Percentiles rank a stretch among this genome's conserved stretches.
Conservation (phyloP, 1,139 yeast genomes). For the Yamadazyma aaseri region DNA sequence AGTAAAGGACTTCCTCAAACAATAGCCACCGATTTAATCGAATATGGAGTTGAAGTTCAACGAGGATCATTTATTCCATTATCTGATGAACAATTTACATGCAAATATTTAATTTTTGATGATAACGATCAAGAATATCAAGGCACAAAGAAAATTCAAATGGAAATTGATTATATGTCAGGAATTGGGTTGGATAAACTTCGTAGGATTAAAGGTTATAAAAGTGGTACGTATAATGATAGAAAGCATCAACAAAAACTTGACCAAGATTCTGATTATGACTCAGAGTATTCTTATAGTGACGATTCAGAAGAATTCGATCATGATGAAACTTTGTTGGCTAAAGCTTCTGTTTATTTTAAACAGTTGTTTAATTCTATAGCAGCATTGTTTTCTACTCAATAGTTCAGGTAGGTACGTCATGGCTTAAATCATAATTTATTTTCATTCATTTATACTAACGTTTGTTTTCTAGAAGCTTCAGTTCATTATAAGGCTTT, state of each 20-base stretch:
- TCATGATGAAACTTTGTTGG: conserved; percentile 6
- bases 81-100: conserved; percentile 34
- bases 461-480: too few relatives aligned
- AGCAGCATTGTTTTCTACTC: conserved; percentile 5
- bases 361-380: conserved; percentile 9
- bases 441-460: too few relatives aligned
- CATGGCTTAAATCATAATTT: too few relatives aligned
- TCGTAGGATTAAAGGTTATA: conserved; percentile 11
- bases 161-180: conserved; percentile 22
- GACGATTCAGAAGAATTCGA: conserved; percentile 1
- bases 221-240: conserved; percentile 16
- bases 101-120: conserved; percentile 35
- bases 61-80: conserved; percentile 50
- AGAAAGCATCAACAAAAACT: conserved; percentile 4
- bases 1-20: conserved; percentile 48
- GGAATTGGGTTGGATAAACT: conserved; percentile 11
- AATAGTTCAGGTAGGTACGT: conserved; percentile 4
- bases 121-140: conserved; percentile 33
- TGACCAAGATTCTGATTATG: conserved; percentile 6
- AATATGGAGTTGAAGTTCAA: conserved; percentile 43
- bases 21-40: conserved; percentile 45
- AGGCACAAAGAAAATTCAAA: conserved; percentile 19
- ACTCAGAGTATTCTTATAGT: background rate
- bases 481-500: too few relatives aligned
- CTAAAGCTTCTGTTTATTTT: conserved; percentile 10